Percentiles rank a stretch among this genome's conserved stretches.
Conservation (phyloP, 805 yeast species). For the Wickerhamiella hasegawae region DNA sequence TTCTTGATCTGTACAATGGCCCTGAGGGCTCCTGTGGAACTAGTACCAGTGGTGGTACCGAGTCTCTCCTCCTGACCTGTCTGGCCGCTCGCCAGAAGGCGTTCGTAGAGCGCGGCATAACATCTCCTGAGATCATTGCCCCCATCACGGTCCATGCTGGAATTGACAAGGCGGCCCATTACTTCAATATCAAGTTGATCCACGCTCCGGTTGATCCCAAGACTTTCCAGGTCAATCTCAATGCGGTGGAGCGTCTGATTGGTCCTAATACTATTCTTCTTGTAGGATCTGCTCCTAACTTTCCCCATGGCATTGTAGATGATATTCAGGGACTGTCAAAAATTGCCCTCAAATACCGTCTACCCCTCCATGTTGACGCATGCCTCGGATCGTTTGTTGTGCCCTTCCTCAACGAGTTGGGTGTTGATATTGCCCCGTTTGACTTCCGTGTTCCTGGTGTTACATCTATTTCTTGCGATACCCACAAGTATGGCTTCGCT, state of each 20-base stretch:
- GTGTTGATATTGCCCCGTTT: constrained; percentile 39
- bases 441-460: constrained; percentile 80
- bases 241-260: constrained; percentile 45
- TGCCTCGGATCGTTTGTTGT: constrained; percentile 88
- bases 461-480: constrained; percentile 97
- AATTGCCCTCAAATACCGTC: constrained; percentile 45
- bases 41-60: constrained; percentile 90
- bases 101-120: constrained; percentile 32
- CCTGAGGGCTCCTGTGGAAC: constrained; percentile 66
- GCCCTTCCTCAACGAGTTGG: constrained; percentile 57
- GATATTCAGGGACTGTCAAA: constrained; percentile 60
- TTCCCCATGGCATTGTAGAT: constrained; percentile 91
- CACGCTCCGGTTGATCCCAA: constrained; percentile 61
- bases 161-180: constrained; percentile 79
- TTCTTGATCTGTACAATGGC: constrained; percentile 61
- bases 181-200: constrained; percentile 72
- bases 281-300: constrained; percentile 92
- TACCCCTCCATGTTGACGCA: constrained; percentile 91
- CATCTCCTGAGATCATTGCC: constrained; percentile 71
- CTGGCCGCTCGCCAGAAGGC: constrained; percentile 78
- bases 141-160: constrained; percentile 92
- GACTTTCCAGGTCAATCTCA: constrained; percentile 51
- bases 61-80: constrained; percentile 73
- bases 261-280: constrained; percentile 67
- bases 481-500: constrained; percentile 98